phyloP scores from a whole-genome alignment of 2,329 filamentous ascomycete species.

The Lanzia echinophila region DNA sequence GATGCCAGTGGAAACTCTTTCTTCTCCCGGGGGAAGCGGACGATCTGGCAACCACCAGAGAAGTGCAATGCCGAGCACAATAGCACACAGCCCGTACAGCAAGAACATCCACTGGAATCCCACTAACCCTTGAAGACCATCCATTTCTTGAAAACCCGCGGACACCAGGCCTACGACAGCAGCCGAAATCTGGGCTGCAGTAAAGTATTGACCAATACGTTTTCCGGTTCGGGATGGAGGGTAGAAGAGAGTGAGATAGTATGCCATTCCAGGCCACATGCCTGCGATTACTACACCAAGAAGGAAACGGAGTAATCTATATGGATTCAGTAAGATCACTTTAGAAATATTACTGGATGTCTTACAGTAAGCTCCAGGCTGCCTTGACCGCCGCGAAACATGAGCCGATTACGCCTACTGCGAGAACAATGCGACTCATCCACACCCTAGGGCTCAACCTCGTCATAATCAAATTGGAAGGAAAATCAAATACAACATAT shows the following conservation, averaged over 20 bases:
- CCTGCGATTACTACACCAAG: slow-evolving; percentile 84
- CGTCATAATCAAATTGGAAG: slow-evolving; percentile 85
- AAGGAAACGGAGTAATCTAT: slow-evolving; percentile 68
- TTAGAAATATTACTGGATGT: not conserved
- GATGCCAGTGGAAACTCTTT: slow-evolving; percentile 38
- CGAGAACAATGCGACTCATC: slow-evolving; percentile 88
- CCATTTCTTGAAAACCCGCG: slow-evolving; percentile 88
- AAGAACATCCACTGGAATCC: slow-evolving; percentile 94
- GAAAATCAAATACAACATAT: slow-evolving; percentile 84
- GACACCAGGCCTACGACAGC: slow-evolving; percentile 85
- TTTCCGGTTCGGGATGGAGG: slow-evolving; percentile 81
- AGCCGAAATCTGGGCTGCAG: slow-evolving; percentile 80
- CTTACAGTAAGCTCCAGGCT: slow-evolving; percentile 64
- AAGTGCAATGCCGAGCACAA: slow-evolving; percentile 63
- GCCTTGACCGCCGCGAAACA: slow-evolving; percentile 77
- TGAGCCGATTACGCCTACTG: slow-evolving; percentile 75
- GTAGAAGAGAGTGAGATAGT: slow-evolving; percentile 88
- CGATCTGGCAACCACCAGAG: slow-evolving; percentile 91
- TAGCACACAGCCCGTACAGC: slow-evolving; percentile 70
- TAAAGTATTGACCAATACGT: slow-evolving; percentile 85
- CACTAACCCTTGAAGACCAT: slow-evolving; percentile 66
- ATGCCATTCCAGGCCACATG: slow-evolving; percentile 94
- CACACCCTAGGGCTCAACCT: slow-evolving; percentile 76
- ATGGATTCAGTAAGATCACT: slow-evolving; percentile 1
- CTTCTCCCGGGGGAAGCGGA: slow-evolving; percentile 65